A percentile compares a stretch with the other conserved stretches of the same genome.
phyloP scores from a whole-genome alignment of 2,329 filamentous ascomycete species.

The Calonectria pauciramosa region DNA sequence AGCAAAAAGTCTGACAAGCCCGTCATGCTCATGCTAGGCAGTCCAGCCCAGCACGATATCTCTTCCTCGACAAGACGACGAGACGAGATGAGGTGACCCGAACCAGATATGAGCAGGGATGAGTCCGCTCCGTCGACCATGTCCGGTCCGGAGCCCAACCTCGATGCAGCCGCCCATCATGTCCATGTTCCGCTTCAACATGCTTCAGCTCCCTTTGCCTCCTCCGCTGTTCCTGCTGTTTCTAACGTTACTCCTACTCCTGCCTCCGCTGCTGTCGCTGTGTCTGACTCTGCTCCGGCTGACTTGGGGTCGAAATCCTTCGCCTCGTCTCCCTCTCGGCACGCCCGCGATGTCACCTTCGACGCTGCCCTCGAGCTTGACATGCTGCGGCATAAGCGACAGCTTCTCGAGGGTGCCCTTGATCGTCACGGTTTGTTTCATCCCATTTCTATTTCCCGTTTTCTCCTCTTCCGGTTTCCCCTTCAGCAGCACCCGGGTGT shows the following conservation, averaged over 20 bases:
- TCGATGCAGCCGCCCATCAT: constrained; percentile 50
- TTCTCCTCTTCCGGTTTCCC: constrained; percentile 23
- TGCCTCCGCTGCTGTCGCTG: not conserved
- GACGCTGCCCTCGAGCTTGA: constrained; percentile 65
- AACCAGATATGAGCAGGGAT: constrained; percentile 48
- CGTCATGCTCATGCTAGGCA: constrained; percentile 47
- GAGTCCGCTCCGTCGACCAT: constrained; percentile 48
- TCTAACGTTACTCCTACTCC: not conserved
- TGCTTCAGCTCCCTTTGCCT: constrained; percentile 13
- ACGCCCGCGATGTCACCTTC: constrained; percentile 61
- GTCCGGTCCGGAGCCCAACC: constrained; percentile 49
- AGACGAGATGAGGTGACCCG: constrained; percentile 48
- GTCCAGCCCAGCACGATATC: constrained; percentile 40
- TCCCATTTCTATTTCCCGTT: constrained; percentile 25
- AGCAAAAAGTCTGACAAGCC: constrained; percentile 29
- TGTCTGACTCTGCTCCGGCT: constrained; percentile 43
- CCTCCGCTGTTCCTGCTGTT: constrained; percentile 8
- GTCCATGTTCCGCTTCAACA: constrained; percentile 61
- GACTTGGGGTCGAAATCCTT: constrained; percentile 66
- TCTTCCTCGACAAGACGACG: constrained; percentile 42
- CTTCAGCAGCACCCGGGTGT: constrained; percentile 17
- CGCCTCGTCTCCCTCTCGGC: constrained; percentile 61
- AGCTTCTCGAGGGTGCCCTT: constrained; percentile 62
- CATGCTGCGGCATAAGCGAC: constrained; percentile 69
- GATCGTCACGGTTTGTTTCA: constrained; percentile 61